Evolutionary conservation across 2,329 filamentous ascomycete genomes (phyloP).

Genomic region (Aureobasidium lini): DNA sequence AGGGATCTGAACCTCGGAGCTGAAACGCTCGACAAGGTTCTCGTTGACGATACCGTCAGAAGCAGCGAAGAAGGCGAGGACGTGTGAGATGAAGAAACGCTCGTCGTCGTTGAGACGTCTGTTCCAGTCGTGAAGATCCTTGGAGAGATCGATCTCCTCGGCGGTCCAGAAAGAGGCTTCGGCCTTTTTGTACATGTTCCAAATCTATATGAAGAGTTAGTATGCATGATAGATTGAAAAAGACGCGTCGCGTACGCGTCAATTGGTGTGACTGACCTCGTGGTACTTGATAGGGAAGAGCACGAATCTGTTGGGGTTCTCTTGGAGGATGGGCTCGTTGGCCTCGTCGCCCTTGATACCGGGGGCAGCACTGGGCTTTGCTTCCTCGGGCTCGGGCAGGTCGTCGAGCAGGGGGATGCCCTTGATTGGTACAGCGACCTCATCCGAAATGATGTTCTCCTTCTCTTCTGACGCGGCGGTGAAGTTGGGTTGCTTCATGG

Average conservation of each 20-base stretch:
- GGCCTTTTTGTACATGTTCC: constrained; percentile 99
- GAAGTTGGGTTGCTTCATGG: constrained; percentile 84
- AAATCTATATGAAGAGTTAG: constrained; percentile 62
- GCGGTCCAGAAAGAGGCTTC: constrained; percentile 99
- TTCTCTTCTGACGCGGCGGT: constrained; percentile 57
- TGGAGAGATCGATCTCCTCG: constrained; percentile 97
- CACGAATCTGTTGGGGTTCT: constrained; percentile 94
- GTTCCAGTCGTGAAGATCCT: constrained; percentile 99
- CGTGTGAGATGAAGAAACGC: constrained; percentile 96
- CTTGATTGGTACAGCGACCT: constrained; percentile 50
- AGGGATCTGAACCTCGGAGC: constrained; percentile 89
- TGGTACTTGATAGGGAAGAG: constrained; percentile 99
- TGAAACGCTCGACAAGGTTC: constrained; percentile 98
- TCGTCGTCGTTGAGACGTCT: constrained; percentile 95
- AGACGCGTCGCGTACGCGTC: constrained; percentile 57
- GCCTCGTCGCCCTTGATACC: constrained; percentile 59
- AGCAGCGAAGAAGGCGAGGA: constrained; percentile 97
- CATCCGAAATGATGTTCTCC: constrained; percentile 61
- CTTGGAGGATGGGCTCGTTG: constrained; percentile 84
- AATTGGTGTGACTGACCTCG: constrained; percentile 63
- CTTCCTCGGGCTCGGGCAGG: constrained; percentile 23
- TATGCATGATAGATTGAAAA: constrained; percentile 25
- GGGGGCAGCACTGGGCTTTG: constrained; percentile 46
- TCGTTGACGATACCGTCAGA: constrained; percentile 99
- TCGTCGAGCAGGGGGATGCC: constrained; percentile 41